Conservation (phyloP, 257 asterid species). For the Capsicum baccatum region DNA sequence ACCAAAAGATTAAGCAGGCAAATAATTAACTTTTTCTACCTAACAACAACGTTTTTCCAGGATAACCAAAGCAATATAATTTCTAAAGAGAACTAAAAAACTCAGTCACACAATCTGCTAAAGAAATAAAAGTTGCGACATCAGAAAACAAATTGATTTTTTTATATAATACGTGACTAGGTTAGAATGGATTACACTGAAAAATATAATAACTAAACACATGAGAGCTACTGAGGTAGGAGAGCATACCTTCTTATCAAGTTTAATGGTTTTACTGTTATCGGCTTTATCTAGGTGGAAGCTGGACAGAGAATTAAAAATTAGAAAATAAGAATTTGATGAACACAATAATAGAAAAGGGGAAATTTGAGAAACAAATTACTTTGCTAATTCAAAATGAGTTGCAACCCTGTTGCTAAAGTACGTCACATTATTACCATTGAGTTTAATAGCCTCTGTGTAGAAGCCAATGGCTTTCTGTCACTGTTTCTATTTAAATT, state of each 20-base stretch:
- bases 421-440: no score
- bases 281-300: constrained; percentile 74
- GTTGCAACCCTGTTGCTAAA: no score
- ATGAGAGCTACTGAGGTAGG: background rate
- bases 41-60: no score
- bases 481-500: constrained; percentile 88
- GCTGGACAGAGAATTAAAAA: no score
- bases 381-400: no score
- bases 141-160: background rate
- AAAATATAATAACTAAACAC: background rate
- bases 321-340: no score
- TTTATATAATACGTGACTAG: background rate
- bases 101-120: background rate
- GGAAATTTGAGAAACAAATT: no score
- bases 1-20: no score
- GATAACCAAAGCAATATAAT: no score
- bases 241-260: constrained; percentile 80
- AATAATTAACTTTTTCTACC: no score
- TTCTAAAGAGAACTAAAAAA: background rate
- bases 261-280: constrained; percentile 83
- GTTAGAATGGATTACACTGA: background rate
- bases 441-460: constrained; percentile 51
- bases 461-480: constrained; percentile 86
- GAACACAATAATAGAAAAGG: no score
- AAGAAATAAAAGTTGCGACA: background rate